phyloP scores from a whole-genome alignment of 2,329 filamentous ascomycete species.

The Gnomoniopsis smithogilvyi region DNA sequence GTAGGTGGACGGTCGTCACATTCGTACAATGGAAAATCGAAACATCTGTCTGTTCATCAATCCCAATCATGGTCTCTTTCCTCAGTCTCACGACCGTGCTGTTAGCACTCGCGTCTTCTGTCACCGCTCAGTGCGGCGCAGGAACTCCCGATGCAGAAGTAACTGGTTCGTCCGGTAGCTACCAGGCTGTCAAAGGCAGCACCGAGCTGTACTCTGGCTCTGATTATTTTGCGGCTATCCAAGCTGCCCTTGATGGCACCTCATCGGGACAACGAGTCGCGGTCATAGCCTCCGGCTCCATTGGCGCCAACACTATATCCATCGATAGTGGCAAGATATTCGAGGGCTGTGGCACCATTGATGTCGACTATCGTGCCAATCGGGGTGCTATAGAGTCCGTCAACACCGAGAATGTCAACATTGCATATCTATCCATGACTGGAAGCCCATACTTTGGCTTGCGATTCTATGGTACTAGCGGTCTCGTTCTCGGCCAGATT shows the following conservation, averaged over 20 bases:
- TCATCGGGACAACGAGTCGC: constrained; percentile 49
- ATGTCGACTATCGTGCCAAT: constrained; percentile 37
- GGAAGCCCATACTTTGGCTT: constrained; percentile 56
- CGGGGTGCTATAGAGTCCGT: constrained; percentile 53
- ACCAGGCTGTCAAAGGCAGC: constrained; percentile 41
- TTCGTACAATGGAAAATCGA: background rate
- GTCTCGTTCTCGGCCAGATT: constrained; percentile 47
- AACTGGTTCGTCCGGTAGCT: constrained; percentile 42
- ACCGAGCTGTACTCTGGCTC: constrained; percentile 47
- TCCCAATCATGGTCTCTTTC: background rate
- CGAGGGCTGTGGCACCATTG: constrained; percentile 56
- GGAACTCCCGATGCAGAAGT: constrained; percentile 43
- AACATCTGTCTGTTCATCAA: background rate
- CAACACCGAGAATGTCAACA: constrained; percentile 44
- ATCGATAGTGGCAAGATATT: constrained; percentile 53
- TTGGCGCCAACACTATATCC: constrained; percentile 49
- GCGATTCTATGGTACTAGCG: constrained; percentile 49
- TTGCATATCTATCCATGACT: constrained; percentile 56
- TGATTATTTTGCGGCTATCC: constrained; percentile 52
- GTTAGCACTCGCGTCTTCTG: constrained; percentile 34
- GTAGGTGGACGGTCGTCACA: background rate
- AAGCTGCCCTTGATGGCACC: constrained; percentile 50
- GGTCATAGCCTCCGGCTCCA: constrained; percentile 52
- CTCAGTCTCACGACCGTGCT: constrained; percentile 36
- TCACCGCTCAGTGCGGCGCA: constrained; percentile 43